Evolutionary conservation across 2,329 filamentous ascomycete species (phyloP).

Genomic region (Alternaria atra): DNA sequence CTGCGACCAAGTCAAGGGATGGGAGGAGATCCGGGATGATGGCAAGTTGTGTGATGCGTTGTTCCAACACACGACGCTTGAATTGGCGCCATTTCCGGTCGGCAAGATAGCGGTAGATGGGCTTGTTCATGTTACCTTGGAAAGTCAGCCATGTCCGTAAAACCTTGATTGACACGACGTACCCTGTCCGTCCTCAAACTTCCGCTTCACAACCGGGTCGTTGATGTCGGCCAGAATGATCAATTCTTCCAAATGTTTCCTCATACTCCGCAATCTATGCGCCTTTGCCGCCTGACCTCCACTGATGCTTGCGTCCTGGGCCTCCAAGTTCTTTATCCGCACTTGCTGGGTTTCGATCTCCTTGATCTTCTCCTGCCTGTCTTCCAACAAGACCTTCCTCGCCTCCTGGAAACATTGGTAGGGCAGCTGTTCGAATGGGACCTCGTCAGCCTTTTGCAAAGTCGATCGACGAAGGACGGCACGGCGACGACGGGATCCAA

Average conservation of each 20-base stretch:
- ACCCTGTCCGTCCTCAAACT: slow-evolving; percentile 92
- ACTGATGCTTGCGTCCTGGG: slow-evolving; percentile 63
- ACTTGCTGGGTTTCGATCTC: slow-evolving; percentile 73
- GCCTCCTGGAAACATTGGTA: slow-evolving; percentile 99
- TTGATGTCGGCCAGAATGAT: slow-evolving; percentile 95
- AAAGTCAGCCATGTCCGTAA: slow-evolving; percentile 16
- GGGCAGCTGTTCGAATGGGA: slow-evolving; percentile 92
- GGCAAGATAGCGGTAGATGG: slow-evolving; percentile 91
- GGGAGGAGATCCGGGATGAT: slow-evolving; percentile 90
- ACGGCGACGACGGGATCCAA: slow-evolving; percentile 86
- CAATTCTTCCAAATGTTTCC: slow-evolving; percentile 75
- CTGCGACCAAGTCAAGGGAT: slow-evolving; percentile 77
- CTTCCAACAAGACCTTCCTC: slow-evolving; percentile 78
- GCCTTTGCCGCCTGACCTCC: slow-evolving; percentile 73
- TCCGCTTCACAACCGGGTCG: slow-evolving; percentile 90
- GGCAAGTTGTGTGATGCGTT: slow-evolving; percentile 86
- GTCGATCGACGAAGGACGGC: slow-evolving; percentile 50
- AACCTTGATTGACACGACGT: slow-evolving; percentile 42
- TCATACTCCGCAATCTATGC: slow-evolving; percentile 73
- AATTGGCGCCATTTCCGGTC: slow-evolving; percentile 88
- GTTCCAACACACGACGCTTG: slow-evolving; percentile 78
- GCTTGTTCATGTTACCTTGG: slow-evolving; percentile 91
- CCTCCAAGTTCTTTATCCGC: slow-evolving; percentile 74
- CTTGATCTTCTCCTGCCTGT: slow-evolving; percentile 81
- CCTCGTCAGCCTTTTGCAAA: slow-evolving; percentile 65